Evolutionary conservation across 148 eudicot species (phyloP).

Genomic region (Vaccinium myrtillus): DNA sequence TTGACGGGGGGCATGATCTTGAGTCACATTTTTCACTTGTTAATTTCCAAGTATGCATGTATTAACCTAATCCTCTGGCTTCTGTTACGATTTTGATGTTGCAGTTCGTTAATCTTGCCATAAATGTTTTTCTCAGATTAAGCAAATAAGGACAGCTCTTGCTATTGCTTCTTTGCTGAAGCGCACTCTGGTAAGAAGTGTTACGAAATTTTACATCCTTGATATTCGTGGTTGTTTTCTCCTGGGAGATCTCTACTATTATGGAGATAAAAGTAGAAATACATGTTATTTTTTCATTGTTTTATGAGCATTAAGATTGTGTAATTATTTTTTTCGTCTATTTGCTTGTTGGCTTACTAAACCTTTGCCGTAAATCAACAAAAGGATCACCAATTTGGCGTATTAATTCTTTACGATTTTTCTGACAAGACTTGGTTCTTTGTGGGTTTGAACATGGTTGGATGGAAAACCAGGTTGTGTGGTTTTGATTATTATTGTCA

Average conservation of each 20-base stretch:
- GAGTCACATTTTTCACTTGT: conserved; percentile 78
- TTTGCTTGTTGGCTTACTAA: background rate
- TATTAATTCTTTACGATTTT: background rate
- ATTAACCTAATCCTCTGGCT: conserved; percentile 8
- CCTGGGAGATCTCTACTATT: background rate
- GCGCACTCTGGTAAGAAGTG: conserved; percentile 82
- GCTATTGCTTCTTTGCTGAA: conserved; percentile 78
- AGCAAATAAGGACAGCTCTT: conserved; percentile 94
- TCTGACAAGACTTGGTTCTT: background rate
- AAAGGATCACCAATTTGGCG: background rate
- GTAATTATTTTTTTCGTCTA: background rate
- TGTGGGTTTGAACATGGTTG: background rate
- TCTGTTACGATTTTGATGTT: conserved; percentile 10
- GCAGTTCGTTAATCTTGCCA: conserved; percentile 14
- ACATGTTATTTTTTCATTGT: background rate
- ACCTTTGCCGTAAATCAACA: background rate
- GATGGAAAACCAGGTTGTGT: background rate
- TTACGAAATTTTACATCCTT: conserved; percentile 6
- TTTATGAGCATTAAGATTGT: background rate
- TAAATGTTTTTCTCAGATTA: conserved; percentile 52
- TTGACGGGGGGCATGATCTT: conserved; percentile 76
- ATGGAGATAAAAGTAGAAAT: conserved; percentile 6
- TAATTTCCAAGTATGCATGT: conserved; percentile 73
- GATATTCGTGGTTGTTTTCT: background rate
- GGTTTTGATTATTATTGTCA: background rate